phyloP scores from a whole-genome alignment of 2,329 filamentous ascomycete species.

The Fusarium fujikuroi region DNA sequence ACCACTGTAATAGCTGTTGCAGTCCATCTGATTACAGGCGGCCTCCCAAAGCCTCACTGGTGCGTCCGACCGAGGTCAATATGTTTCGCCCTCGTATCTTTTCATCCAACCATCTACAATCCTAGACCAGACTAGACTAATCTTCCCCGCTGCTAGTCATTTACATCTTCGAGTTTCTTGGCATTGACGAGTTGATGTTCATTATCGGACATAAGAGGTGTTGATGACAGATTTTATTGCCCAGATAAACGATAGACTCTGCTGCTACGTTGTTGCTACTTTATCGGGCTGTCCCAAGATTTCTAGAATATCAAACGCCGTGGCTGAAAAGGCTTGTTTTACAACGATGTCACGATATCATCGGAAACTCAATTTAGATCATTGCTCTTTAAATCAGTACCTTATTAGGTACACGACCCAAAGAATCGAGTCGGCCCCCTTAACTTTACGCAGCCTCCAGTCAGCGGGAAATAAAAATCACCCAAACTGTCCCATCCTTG shows the following conservation, averaged over 20 bases:
- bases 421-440: background rate
- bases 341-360: background rate
- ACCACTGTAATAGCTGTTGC: background rate
- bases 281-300: background rate
- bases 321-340: constrained; percentile 4
- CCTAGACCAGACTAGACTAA: background rate
- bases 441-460: background rate
- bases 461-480: background rate
- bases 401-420: background rate
- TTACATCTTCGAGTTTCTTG: constrained; percentile 14
- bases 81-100: constrained; percentile 23
- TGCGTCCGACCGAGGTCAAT: constrained; percentile 16
- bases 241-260: background rate
- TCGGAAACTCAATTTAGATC: background rate
- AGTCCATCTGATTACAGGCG: background rate
- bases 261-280: background rate
- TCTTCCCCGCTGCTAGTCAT: constrained; percentile 16
- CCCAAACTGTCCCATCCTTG: background rate
- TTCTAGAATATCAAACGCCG: background rate
- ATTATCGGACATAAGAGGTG: background rate
- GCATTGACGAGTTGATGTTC: constrained; percentile 23
- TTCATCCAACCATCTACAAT: constrained; percentile 12
- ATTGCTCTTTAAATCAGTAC: background rate
- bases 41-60: constrained; percentile 16
- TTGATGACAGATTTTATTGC: background rate